These are phyloP conservation scores for Thalassiosira livingstoniorum DNA, from an alignment of 352 stramenopile species.

Conservation along the genomic window DNA sequence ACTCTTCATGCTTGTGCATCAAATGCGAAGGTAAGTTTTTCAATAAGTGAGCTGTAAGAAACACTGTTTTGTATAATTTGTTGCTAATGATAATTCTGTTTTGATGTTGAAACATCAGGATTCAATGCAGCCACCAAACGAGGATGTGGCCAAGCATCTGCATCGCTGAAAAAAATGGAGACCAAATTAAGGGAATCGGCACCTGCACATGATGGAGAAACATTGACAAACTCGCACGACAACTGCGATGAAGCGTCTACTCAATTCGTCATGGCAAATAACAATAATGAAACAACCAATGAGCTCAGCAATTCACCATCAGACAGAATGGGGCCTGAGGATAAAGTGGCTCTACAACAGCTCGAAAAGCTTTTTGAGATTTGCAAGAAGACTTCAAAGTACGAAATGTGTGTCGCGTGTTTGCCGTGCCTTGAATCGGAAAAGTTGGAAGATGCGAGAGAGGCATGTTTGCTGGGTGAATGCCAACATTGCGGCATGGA, in stretches of 20 bases:
- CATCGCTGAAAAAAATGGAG: neutral
- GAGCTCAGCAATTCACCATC: too few species aligned
- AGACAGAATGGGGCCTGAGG: too few species aligned
- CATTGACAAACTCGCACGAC: too few species aligned
- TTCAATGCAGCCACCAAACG: neutral
- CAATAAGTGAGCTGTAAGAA: neutral
- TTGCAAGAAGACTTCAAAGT: neutral
- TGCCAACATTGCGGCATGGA: neutral
- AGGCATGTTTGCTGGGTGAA: neutral
- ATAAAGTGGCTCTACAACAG: neutral
- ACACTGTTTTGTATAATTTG: neutral
- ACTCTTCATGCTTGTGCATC: conserved; percentile 7
- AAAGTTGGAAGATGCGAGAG: neutral
- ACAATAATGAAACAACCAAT: too few species aligned
- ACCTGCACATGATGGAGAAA: too few species aligned
- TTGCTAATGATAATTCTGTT: neutral
- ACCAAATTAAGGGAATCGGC: too few species aligned
- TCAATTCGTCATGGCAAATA: too few species aligned
- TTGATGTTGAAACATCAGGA: too few species aligned
- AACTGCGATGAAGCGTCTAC: too few species aligned
- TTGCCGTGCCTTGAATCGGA: neutral
- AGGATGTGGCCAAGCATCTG: neutral
- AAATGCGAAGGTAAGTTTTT: neutral
- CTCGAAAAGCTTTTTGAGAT: neutral
- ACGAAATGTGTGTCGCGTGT: neutral